Evolutionary conservation across 1,284 basidiomycete species (phyloP).

Genomic region (Leucoagaricus sp.): DNA sequence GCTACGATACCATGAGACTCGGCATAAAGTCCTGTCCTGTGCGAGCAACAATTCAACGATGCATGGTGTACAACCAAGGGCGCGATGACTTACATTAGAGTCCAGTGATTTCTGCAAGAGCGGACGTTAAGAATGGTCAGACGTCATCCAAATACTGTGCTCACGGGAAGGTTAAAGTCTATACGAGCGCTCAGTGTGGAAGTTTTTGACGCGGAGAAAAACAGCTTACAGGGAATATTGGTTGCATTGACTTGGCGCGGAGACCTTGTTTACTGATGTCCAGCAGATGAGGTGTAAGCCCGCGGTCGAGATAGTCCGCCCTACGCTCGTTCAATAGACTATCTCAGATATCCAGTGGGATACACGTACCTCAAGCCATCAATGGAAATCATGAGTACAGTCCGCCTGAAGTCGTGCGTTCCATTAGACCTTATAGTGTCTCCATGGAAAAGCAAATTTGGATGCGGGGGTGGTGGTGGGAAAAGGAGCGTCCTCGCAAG

Average conservation of each 20-base stretch:
- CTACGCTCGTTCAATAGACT: conserved; percentile 36
- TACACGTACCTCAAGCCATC: conserved; percentile 74
- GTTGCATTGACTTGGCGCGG: conserved; percentile 83
- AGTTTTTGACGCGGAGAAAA: neutral
- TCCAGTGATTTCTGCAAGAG: conserved; percentile 77
- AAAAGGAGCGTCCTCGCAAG: conserved; percentile 38
- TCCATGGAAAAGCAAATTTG: conserved; percentile 37
- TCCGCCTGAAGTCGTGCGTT: conserved; percentile 77
- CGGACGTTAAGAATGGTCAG: conserved; percentile 4
- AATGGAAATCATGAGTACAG: conserved; percentile 83
- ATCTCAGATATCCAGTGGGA: neutral
- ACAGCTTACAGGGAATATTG: conserved; percentile 78
- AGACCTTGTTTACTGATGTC: conserved; percentile 78
- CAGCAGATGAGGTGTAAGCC: conserved; percentile 78
- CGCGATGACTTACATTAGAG: conserved; percentile 76
- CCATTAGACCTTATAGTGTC: conserved; percentile 61
- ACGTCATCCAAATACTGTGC: conserved; percentile 28
- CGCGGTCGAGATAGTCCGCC: conserved; percentile 82
- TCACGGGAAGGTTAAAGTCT: conserved; percentile 90
- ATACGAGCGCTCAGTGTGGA: conserved; percentile 9
- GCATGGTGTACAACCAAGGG: neutral
- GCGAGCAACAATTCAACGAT: neutral
- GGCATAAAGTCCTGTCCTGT: conserved; percentile 84
- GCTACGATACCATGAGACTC: conserved; percentile 90
- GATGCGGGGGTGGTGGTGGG: conserved; percentile 19